Conservation (phyloP, 75 land plant species). For the Picea sitchensis region DNA sequence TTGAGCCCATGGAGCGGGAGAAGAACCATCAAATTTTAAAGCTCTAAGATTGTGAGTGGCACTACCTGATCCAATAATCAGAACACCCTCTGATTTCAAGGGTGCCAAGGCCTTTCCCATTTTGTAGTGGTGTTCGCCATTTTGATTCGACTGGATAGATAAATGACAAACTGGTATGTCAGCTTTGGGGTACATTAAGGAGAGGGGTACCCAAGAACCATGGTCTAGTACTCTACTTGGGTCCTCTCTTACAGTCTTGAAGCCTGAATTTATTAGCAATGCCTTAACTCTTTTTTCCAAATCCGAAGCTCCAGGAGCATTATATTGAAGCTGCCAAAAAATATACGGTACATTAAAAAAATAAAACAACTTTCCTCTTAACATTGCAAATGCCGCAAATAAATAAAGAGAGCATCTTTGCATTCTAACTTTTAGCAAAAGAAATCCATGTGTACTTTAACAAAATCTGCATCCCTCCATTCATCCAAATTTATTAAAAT, state of each 20-base stretch:
- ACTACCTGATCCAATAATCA: constrained; percentile 78
- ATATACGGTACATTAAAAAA: too few species aligned
- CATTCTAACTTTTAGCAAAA: too few species aligned
- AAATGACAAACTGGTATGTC: constrained; percentile 88
- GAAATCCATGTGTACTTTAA: too few species aligned
- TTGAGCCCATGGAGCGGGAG: constrained; percentile 46
- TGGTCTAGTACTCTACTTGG: constrained; percentile 81
- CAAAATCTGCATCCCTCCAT: too few species aligned
- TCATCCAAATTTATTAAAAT: too few species aligned
- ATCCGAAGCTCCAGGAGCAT: constrained; percentile 80
- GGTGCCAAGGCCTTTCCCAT: constrained; percentile 83
- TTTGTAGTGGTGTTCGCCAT: constrained; percentile 67
- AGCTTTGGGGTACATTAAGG: constrained; percentile 85
- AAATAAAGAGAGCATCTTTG: too few species aligned
- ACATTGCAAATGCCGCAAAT: too few species aligned
- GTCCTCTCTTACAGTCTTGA: constrained; percentile 50
- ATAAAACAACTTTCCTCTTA: too few species aligned
- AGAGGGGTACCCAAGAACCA: constrained; percentile 93
- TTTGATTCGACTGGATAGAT: constrained; percentile 60
- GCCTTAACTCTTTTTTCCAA: constrained; percentile 70
- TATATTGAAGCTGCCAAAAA: constrained; percentile 64
- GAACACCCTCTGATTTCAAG: constrained; percentile 69
- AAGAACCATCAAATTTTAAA: background rate
- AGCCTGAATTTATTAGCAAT: constrained; percentile 60
- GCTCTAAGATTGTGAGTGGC: constrained; percentile 72